Base-by-base conservation (phyloP, 148 eudicot genomes). In the Chenopodium formosanum region DNA sequence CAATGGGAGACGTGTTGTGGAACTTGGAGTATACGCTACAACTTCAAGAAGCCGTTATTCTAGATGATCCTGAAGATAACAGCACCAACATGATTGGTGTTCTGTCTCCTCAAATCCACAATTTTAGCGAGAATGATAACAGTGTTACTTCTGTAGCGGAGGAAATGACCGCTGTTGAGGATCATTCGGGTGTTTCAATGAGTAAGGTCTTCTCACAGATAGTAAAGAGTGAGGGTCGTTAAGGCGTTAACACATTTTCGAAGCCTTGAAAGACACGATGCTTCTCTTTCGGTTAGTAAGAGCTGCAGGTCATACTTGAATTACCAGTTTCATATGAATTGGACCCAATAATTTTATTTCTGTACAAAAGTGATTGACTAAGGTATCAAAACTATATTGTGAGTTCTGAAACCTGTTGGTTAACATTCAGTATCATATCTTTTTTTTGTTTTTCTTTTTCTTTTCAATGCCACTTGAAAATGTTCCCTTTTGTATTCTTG, bases 1-100 rank as follows among this genome's bases (percentile, higher is more conserved):
- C 98, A 22, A 93, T 95, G 97, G 98, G 98, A 34, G 98, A 95
- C 73, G 97, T 95, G 11, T 85, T 95, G 71, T 95, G 98, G 97
- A 95, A 95, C 79, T 86, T 95, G 72, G 98, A 95, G 86, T 95
- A 91, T 58, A 90, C 91, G 0, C 92, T 95, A 48, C 98, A 95
- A 73, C 94, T 95, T n/a, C 98, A 95, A 74, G 89, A 90, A 81
- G 89, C 91, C 0, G 91, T 85, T 25, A 68, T 90, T 70, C 85
- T 82, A 48, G 90, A 92, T 76, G 94, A 93, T 48, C 90, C 91
- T 20, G 93, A 87, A 64, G 94, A 93, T 74, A 92, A 90, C 81
- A 91, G 95, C 78, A 90, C 86, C 5, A 93, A 86, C 81, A 85
- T 89, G 80, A 89, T 95, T 4, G 89, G 94, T 1, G 84, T 89